A percentile compares a stretch with the other conserved stretches of the same genome.
These are phyloP conservation scores for Copromyces sp. DNA, from an alignment of 495 filamentous ascomycete genomes.

Conservation along the genomic window DNA sequence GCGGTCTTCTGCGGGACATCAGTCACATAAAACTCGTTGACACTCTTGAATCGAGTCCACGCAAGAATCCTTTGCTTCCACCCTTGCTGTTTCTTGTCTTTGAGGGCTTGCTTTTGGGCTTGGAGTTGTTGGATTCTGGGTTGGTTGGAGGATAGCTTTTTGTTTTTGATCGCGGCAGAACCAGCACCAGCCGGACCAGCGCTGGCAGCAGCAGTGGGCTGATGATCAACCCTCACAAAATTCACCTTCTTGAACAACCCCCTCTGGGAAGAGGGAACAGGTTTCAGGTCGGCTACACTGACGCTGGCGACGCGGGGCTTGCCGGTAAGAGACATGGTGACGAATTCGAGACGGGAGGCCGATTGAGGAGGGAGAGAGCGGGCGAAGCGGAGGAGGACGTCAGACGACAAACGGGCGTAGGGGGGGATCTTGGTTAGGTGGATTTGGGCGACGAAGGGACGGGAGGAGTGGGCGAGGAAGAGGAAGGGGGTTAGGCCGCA, in stretches of 20 bases:
- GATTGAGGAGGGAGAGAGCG: constrained; percentile 44
- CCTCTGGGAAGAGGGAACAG: constrained; percentile 14
- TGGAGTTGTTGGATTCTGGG: background rate
- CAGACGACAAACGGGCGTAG: constrained; percentile 58
- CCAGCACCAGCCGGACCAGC: background rate
- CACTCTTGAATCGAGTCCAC: background rate
- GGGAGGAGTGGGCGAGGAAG: constrained; percentile 53
- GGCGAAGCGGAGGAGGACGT: constrained; percentile 54
- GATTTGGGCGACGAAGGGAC: constrained; percentile 62
- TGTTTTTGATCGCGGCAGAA: background rate
- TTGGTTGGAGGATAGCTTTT: background rate
- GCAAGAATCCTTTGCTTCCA: background rate
- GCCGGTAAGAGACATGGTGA: constrained; percentile 58
- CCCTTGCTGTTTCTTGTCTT: background rate
- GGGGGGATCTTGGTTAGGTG: constrained; percentile 54
- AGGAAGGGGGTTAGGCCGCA: constrained; percentile 54
- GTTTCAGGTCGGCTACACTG: constrained; percentile 38
- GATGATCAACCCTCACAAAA: background rate
- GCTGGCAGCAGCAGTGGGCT: background rate
- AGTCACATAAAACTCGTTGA: background rate
- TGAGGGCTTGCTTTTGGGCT: background rate
- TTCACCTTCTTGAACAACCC: background rate
- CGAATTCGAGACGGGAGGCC: constrained; percentile 54
- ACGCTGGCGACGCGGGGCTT: constrained; percentile 40
- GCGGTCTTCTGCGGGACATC: background rate